A percentile compares a stretch with the other conserved stretches of the same genome.
phyloP scores from a whole-genome alignment of 1,139 yeast species.

The Blastobotrys capitulatus region DNA sequence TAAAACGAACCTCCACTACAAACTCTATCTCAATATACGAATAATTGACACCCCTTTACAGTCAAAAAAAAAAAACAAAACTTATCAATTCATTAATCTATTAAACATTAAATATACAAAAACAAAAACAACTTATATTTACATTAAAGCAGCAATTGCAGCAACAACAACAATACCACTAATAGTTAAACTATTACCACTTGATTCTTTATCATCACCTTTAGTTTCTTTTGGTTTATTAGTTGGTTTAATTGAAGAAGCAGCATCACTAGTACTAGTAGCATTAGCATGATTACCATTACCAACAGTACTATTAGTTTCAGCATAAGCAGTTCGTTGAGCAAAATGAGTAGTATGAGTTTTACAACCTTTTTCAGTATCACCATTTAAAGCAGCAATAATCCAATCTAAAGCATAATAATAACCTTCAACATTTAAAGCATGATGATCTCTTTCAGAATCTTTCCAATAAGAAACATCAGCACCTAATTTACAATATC shows the following conservation, averaged over 20 bases:
- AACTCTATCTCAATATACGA: too few species aligned
- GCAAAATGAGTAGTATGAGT: slow-evolving; percentile 8
- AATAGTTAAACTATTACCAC: neutral
- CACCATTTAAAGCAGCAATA: slow-evolving; percentile 14
- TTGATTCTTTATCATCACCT: neutral
- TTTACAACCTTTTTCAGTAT: slow-evolving; percentile 9
- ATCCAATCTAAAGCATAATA: slow-evolving; percentile 19
- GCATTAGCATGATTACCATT: neutral
- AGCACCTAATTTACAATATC: slow-evolving; percentile 27
- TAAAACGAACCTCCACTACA: too few species aligned
- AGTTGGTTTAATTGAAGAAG: neutral
- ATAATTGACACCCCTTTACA: too few species aligned
- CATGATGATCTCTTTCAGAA: slow-evolving; percentile 19
- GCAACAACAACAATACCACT: neutral
- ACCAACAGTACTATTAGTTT: neutral
- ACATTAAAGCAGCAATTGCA: neutral
- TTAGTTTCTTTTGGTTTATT: neutral
- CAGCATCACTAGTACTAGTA: neutral
- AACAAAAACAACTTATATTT: neutral
- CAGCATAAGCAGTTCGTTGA: neutral
- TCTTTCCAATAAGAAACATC: slow-evolving; percentile 23
- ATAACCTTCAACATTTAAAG: slow-evolving; percentile 14
- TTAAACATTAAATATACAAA: neutral
- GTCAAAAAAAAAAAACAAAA: neutral
- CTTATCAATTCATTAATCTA: neutral